Conservation (phyloP, 2,329 filamentous ascomycete species). For the Trichoderma sp. region DNA sequence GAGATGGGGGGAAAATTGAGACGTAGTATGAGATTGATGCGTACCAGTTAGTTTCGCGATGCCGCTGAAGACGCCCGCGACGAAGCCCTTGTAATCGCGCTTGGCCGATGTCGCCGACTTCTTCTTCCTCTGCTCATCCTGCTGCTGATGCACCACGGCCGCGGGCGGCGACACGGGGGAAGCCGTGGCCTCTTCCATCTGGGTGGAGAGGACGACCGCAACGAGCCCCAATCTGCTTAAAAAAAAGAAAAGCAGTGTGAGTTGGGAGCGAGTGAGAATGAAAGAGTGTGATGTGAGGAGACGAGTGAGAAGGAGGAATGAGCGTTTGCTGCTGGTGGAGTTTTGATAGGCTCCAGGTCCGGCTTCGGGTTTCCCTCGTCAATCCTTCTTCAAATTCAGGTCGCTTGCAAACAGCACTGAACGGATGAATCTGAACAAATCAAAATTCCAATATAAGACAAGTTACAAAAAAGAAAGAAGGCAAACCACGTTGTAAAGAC, state of each 20-base stretch:
- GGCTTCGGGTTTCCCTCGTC: no score
- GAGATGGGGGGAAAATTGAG: no score
- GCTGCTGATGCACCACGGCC: background rate
- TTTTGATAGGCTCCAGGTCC: no score
- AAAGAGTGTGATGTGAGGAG: background rate
- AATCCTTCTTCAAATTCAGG: no score
- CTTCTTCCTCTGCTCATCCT: background rate
- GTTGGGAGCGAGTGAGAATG: background rate
- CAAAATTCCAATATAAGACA: no score
- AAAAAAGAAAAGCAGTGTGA: background rate
- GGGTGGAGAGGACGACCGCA: background rate
- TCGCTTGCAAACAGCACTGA: no score
- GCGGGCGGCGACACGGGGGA: background rate
- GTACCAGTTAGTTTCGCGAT: constrained; percentile 86
- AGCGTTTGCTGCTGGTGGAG: no score
- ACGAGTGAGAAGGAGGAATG: no score
- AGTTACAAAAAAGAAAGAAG: no score
- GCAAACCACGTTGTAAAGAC: no score
- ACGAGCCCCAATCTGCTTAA: background rate
- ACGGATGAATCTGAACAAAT: no score
- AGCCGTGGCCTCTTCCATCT: constrained; percentile 22
- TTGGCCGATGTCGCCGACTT: constrained; percentile 27
- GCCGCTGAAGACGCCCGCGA: constrained; percentile 93
- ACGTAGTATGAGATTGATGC: background rate
- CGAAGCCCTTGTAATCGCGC: constrained; percentile 86